Conservation (phyloP, 805 yeast species). For the Lipomyces orientalis region DNA sequence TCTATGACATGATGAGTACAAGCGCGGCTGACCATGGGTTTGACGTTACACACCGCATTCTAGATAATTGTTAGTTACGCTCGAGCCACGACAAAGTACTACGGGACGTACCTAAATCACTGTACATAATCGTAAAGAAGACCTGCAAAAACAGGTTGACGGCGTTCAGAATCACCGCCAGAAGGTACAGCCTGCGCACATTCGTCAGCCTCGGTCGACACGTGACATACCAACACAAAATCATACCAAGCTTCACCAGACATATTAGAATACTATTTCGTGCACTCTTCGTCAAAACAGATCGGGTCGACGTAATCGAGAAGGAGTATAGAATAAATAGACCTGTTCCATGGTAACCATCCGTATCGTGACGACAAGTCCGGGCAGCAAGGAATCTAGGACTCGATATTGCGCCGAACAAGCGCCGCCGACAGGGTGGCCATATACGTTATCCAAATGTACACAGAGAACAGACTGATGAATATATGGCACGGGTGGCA, state of each 20-base stretch:
- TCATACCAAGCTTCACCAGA: conserved; percentile 58
- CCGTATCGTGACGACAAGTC: not conserved
- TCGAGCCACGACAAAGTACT: not conserved
- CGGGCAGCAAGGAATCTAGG: conserved; percentile 1
- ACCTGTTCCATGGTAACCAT: not conserved
- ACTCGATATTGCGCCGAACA: not conserved
- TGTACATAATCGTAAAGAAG: conserved; percentile 92
- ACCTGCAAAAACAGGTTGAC: conserved; percentile 89
- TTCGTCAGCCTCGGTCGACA: not conserved
- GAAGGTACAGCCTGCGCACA: conserved; percentile 43
- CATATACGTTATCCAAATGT: not conserved
- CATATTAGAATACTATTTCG: conserved; percentile 43
- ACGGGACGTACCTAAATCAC: conserved; percentile 68
- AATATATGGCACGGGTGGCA: not conserved
- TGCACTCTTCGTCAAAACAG: not conserved
- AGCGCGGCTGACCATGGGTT: not conserved
- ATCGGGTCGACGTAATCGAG: not conserved
- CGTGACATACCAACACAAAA: not conserved
- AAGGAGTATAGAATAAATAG: not conserved
- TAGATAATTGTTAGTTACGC: conserved; percentile 3
- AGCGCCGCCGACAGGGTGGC: not conserved
- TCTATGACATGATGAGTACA: conserved; percentile 53
- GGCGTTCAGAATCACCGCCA: conserved; percentile 82
- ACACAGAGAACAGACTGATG: not conserved
- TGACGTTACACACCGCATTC: conserved; percentile 38